Percentiles rank a stretch among this genome's conserved stretches.
Evolutionary conservation across 495 filamentous ascomycete species (phyloP).

Genomic region (Niebla homalea): DNA sequence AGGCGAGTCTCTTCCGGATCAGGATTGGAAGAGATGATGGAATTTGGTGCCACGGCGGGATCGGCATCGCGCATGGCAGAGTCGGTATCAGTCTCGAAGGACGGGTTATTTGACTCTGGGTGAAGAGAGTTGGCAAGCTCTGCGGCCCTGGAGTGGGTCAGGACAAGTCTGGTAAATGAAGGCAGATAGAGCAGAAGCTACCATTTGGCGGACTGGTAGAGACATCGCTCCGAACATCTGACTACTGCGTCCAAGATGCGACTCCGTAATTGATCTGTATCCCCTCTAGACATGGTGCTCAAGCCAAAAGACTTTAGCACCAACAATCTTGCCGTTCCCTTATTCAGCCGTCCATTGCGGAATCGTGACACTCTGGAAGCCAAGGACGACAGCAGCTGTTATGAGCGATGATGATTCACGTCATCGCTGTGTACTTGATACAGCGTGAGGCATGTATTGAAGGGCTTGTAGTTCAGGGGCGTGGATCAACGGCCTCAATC

Average conservation of each 20-base stretch:
- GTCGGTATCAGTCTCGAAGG: slow-evolving; percentile 42
- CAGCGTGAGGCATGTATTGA: too few relatives aligned
- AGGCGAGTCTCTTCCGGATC: slow-evolving; percentile 58
- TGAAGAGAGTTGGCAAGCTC: slow-evolving; percentile 81
- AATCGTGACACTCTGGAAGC: too few relatives aligned
- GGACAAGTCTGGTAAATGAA: background rate
- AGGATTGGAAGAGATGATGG: slow-evolving; percentile 34
- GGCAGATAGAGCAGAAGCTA: slow-evolving; percentile 24
- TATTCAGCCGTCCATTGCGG: too few relatives aligned
- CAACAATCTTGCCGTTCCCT: too few relatives aligned
- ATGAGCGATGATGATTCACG: too few relatives aligned
- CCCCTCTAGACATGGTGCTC: slow-evolving; percentile 16
- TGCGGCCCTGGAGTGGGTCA: slow-evolving; percentile 55
- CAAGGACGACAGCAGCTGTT: too few relatives aligned
- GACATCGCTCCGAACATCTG: slow-evolving; percentile 85
- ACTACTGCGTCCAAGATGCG: slow-evolving; percentile 71
- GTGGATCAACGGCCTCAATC: too few relatives aligned
- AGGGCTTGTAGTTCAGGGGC: too few relatives aligned
- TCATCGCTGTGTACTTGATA: too few relatives aligned
- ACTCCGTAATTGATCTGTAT: slow-evolving; percentile 36
- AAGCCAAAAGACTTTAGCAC: too few relatives aligned
- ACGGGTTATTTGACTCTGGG: slow-evolving; percentile 21
- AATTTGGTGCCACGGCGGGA: slow-evolving; percentile 24
- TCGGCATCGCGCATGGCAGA: slow-evolving; percentile 42
- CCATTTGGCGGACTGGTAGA: slow-evolving; percentile 98